These are phyloP conservation scores for Xylaria longipes DNA, from an alignment of 495 filamentous ascomycete species.

Conservation along the genomic window DNA sequence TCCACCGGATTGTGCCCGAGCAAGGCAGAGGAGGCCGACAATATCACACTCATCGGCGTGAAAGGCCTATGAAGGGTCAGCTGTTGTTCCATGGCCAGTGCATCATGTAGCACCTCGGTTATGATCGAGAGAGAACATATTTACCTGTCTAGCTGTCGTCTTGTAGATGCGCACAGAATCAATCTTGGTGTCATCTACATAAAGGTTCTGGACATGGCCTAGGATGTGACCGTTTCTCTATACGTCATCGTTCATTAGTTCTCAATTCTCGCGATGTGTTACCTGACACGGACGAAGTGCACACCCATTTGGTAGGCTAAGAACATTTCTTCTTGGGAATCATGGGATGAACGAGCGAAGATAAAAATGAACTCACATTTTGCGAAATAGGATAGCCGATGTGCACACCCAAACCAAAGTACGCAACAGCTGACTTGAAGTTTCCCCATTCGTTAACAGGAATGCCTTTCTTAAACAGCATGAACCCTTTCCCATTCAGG, in stretches of 20 bases:
- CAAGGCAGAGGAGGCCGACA: conserved; percentile 84
- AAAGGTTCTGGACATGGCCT: conserved; percentile 89
- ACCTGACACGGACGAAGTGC: not conserved
- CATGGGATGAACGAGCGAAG: not conserved
- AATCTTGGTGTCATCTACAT: conserved; percentile 79
- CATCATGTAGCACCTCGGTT: not conserved
- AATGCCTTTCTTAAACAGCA: conserved; percentile 87
- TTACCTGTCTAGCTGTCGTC: conserved; percentile 76
- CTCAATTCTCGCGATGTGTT: not conserved
- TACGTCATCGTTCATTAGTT: conserved; percentile 6
- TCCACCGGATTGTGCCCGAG: conserved; percentile 78
- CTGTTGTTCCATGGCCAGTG: conserved; percentile 56
- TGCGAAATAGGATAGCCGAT: conserved; percentile 87
- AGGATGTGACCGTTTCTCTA: conserved; percentile 77
- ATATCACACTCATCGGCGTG: conserved; percentile 84
- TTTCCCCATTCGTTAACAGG: conserved; percentile 79
- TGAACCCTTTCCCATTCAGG: conserved; percentile 85
- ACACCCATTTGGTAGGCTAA: not conserved
- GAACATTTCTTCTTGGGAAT: not conserved
- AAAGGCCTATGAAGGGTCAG: conserved; percentile 52
- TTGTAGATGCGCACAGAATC: conserved; percentile 88
- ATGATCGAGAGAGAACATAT: not conserved
- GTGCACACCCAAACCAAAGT: conserved; percentile 89
- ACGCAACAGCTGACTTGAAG: conserved; percentile 81
- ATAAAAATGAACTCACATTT: conserved; percentile 55